Conservation (phyloP, 106 monocot species). For the Allium fistulosum region DNA sequence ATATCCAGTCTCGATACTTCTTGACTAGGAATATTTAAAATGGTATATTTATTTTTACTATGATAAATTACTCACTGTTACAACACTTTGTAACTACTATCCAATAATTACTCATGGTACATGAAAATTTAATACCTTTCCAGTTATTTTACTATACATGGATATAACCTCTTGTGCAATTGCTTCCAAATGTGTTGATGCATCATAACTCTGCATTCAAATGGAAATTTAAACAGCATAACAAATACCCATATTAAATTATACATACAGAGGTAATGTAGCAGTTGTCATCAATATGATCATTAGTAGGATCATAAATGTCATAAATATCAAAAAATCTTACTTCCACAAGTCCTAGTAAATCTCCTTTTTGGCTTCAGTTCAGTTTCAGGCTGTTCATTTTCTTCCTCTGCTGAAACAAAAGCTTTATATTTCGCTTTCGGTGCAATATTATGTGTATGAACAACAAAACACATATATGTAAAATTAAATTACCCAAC, state of each 20-base stretch:
- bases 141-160: constrained; percentile 71
- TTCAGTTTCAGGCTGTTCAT: constrained; percentile 33
- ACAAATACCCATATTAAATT: neutral
- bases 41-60: too few species aligned
- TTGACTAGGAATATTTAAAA: too few species aligned
- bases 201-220: constrained; percentile 66
- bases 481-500: too few species aligned
- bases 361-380: constrained; percentile 43
- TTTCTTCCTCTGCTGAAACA: constrained; percentile 53
- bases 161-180: constrained; percentile 60
- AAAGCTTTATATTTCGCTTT: constrained; percentile 53
- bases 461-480: constrained; percentile 83
- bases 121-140: constrained; percentile 49
- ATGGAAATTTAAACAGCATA: neutral
- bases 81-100: too few species aligned
- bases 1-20: too few species aligned
- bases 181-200: constrained; percentile 80
- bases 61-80: too few species aligned
- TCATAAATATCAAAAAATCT: constrained; percentile 62
- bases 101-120: too few species aligned
- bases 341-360: constrained; percentile 47
- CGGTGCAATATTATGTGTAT: constrained; percentile 56
- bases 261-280: constrained; percentile 61
- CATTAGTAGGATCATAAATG: constrained; percentile 58
- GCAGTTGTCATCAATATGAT: constrained; percentile 42